Evolutionary conservation across 1,139 yeast species (phyloP), one percentile per base, ranked within the genome.

Genomic region (Geotrichum siamense): DNA sequence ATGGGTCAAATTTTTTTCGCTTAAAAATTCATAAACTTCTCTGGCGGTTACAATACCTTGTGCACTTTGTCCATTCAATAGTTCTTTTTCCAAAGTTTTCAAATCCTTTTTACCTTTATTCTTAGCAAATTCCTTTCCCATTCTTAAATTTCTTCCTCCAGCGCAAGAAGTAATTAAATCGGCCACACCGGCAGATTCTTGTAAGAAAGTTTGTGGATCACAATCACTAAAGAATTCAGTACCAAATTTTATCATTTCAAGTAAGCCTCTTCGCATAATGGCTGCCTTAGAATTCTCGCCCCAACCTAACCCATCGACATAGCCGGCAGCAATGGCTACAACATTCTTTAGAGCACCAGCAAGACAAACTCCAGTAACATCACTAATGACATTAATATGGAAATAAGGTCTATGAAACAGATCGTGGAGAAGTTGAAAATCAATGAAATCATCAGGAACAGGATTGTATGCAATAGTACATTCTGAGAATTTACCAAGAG

Each of bases 231-330:
- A 79, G 61, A 76, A 76, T 53, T 75, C 74, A 57, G 78, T 75
- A 41, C 94, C 93, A 64, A 89, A 89, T 65, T 76, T 76, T 62
- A 86, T 82, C 68, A 81, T 85, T 69, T 89, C 97, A 58, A 80
- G 73, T 48, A 89, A 67, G 41, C 97, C 97, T 55, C 93, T 79
- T 70, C 97, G 79, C 89, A 87, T 86, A 57, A 89, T 78, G 41
- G 96, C 96, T 41, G 96, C 83, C 67, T 87, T 85, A 55, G 97
- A 96, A 62, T 89, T 89, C 69, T 86, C 95, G 63, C 97, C 97
- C 96, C 97, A 89, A 47, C 94, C 95, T 50, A 82, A 75, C 55
- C 96, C 96, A 67, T 85, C 95, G 50, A 87, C 96, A 61, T 87
- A 83, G 44, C 96, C 97, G 46, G 93, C 95, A 47, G 93, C 87